These are phyloP conservation scores for Phytophthora brassicae DNA, from an alignment of 352 stramenopile genomes.

Conservation along the genomic window DNA sequence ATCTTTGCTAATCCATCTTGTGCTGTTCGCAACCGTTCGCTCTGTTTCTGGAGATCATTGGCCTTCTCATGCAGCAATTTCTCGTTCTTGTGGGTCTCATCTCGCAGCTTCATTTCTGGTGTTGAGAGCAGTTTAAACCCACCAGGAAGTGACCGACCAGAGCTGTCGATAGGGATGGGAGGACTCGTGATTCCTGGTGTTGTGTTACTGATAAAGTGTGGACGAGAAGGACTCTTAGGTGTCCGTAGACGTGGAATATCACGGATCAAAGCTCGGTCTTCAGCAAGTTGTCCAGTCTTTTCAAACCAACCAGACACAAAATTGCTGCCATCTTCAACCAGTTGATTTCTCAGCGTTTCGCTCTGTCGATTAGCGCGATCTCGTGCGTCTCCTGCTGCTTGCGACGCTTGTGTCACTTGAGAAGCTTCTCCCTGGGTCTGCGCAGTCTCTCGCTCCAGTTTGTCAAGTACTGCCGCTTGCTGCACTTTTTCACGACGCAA, in stretches of 20 bases:
- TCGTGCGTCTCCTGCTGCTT: constrained; percentile 77
- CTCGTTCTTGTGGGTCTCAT: constrained; percentile 79
- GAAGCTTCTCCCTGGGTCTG: constrained; percentile 82
- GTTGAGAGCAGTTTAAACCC: constrained; percentile 68
- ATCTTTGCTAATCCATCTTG: constrained; percentile 89
- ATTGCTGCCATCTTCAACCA: constrained; percentile 74
- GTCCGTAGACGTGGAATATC: constrained; percentile 72
- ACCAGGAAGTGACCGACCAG: constrained; percentile 18
- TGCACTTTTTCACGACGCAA: constrained; percentile 80
- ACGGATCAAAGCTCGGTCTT: constrained; percentile 78
- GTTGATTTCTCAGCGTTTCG: constrained; percentile 68
- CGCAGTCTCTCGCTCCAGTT: constrained; percentile 84
- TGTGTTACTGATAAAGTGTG: constrained; percentile 33
- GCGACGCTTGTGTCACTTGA: constrained; percentile 72
- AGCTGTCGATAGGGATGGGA: constrained; percentile 15
- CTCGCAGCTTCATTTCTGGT: constrained; percentile 66
- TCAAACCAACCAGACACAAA: constrained; percentile 89
- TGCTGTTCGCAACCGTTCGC: constrained; percentile 61
- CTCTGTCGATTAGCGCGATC: constrained; percentile 87
- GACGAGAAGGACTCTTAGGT: constrained; percentile 54
- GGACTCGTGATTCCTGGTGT: constrained; percentile 16
- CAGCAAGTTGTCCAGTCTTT: constrained; percentile 79
- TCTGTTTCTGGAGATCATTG: constrained; percentile 70
- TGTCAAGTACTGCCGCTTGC: constrained; percentile 74
- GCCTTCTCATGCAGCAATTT: constrained; percentile 78